phyloP scores from a whole-genome alignment of 2,329 filamentous ascomycete species.

The Boeremia exigua region DNA sequence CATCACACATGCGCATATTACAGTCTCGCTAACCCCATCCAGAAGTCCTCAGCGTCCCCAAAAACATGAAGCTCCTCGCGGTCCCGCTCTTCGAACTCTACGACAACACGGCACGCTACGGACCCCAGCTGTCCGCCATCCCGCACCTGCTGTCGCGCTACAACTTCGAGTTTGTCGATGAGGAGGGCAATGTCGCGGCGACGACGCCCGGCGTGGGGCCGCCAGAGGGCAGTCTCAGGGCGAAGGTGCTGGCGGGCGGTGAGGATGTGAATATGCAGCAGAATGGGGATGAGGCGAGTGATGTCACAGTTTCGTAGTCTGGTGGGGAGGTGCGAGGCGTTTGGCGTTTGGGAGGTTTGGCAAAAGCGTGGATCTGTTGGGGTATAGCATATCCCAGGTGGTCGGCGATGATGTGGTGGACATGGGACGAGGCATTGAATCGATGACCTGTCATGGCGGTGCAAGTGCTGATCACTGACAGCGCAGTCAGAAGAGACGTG shows the following conservation, averaged over 20 bases:
- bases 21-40: slow-evolving; percentile 11
- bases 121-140: slow-evolving; percentile 93
- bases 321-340: background rate
- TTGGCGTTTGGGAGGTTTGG: background rate
- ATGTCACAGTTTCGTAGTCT: slow-evolving; percentile 41
- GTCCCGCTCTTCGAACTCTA: slow-evolving; percentile 98
- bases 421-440: background rate
- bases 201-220: slow-evolving; percentile 79
- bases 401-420: background rate
- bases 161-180: slow-evolving; percentile 97
- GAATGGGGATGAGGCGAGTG: slow-evolving; percentile 46
- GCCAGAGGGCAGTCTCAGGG: slow-evolving; percentile 43
- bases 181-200: slow-evolving; percentile 85
- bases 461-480: too few relatives aligned
- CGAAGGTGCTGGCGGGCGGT: slow-evolving; percentile 47
- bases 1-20: too few relatives aligned
- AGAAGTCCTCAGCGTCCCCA: slow-evolving; percentile 96
- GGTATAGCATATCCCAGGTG: background rate
- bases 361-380: background rate
- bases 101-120: slow-evolving; percentile 94
- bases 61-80: slow-evolving; percentile 99
- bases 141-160: slow-evolving; percentile 93
- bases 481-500: background rate
- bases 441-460: too few relatives aligned
- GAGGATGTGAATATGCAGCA: slow-evolving; percentile 48